Conservation (phyloP, 768 basidiomycete species). For the Suillus luteus region DNA sequence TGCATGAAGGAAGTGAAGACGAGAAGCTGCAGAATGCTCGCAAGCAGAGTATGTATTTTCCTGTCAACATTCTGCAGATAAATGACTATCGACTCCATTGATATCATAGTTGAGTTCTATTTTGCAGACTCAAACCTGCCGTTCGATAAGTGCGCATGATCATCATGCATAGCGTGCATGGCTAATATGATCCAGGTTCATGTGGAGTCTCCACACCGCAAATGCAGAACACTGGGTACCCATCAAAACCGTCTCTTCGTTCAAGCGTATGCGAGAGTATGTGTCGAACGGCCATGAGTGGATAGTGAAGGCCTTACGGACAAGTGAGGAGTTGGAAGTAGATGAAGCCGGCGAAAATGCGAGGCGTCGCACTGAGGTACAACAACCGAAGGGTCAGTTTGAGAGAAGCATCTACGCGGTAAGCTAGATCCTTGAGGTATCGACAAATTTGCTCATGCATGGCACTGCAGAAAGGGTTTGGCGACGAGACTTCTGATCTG, state of each 20-base stretch:
- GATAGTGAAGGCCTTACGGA: constrained; percentile 66
- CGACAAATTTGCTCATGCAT: constrained; percentile 3
- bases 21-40: constrained; percentile 50
- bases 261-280: constrained; percentile 92
- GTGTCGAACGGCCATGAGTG: constrained; percentile 60
- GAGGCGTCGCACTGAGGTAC: constrained; percentile 70
- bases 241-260: constrained; percentile 82
- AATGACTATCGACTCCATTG: background rate
- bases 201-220: constrained; percentile 89
- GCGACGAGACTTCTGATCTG: constrained; percentile 59
- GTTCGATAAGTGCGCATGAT: constrained; percentile 66
- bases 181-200: constrained; percentile 61
- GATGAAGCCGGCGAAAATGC: constrained; percentile 74
- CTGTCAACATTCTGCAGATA: background rate
- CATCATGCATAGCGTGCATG: background rate
- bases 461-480: constrained; percentile 80
- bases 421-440: constrained; percentile 35
- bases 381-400: constrained; percentile 77
- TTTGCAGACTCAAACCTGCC: constrained; percentile 97
- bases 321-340: constrained; percentile 63
- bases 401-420: constrained; percentile 90
- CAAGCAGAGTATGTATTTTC: constrained; percentile 51
- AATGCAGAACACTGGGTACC: constrained; percentile 89
- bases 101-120: constrained; percentile 83
- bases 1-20: constrained; percentile 38